Evolutionary conservation across 495 filamentous ascomycete species (phyloP), one percentile per base, ranked within the genome.

Genomic region (Baudoinia panamericana): DNA sequence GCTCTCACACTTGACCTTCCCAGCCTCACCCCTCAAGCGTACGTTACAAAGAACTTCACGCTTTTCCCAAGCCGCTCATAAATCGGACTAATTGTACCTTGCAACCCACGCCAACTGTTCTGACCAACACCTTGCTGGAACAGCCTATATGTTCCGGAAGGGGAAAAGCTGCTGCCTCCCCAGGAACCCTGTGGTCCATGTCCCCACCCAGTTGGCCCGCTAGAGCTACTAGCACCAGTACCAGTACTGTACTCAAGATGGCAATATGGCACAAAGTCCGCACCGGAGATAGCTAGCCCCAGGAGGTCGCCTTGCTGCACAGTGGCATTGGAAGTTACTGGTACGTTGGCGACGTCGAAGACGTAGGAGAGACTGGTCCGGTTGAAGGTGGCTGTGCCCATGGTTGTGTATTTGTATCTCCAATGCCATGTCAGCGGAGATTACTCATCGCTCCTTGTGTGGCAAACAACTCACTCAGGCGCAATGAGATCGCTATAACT

Each of bases 261-360:
- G 16, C 37, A 40, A 11, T 33, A 29, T 13, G 37, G 37, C 16
- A 24, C 22, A 11, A 40, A 32, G 11, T 40, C 37, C 10, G 37
- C 30, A n/a, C 37, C 37, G 5, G 37, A 28, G 5, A 40, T 32
- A 11, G 20, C 22, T n/a, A 40, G 12, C 10, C 37, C 37, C 5
- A 40, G 22, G 9, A 32, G n/a, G 16, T 40, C 37, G 10, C 37
- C 37, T n/a, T 12, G 13, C 8, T 5, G 13, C 12, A 40, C 37
- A 10, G 37, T 40, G 11, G 37, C 26, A 15, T 40, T 40, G 4
- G 19, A 32, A 13, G 19, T 29, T 10, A 40, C 22, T 8, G 17
- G n/a, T 16, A 40, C 3, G 8, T 15, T 17, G n/a, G 19, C 16
- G 8, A 15, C 13, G 18, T 40, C 16, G 19, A 40, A 40, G 16